A percentile compares a stretch with the other conserved stretches of the same genome.
These are phyloP conservation scores for Biscutella laevigata DNA, from an alignment of 441 rosid genomes.

Conservation along the genomic window DNA sequence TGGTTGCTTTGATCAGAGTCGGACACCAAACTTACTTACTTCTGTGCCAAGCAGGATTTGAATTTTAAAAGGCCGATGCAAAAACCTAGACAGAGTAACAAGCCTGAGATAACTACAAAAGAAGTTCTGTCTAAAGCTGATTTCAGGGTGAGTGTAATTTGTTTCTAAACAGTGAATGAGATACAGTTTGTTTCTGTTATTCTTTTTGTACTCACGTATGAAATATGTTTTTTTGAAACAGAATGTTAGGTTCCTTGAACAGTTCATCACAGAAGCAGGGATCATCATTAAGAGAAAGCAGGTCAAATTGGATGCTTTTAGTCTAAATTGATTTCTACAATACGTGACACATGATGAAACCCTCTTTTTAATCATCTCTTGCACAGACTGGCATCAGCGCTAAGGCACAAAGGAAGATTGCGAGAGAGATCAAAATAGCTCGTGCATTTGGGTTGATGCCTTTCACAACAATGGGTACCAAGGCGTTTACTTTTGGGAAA, in stretches of 20 bases:
- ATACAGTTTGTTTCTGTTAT: no score
- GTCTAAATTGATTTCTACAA: background rate
- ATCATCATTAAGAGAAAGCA: conserved; percentile 62
- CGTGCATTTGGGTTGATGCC: conserved; percentile 83
- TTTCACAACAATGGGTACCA: conserved; percentile 85
- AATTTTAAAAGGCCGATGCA: conserved; percentile 35
- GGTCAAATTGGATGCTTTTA: conserved; percentile 33
- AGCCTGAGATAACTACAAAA: conserved; percentile 46
- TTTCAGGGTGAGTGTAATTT: conserved; percentile 61
- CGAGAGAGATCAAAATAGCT: conserved; percentile 88
- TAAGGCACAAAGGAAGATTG: conserved; percentile 83
- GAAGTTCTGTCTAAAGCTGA: conserved; percentile 70
- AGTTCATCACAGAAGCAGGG: conserved; percentile 76
- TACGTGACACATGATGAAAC: background rate
- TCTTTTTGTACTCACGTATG: conserved; percentile 6
- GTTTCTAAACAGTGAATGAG: no score
- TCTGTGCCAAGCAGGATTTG: conserved; percentile 37
- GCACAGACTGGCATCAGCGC: conserved; percentile 74
- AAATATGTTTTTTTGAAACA: conserved; percentile 27
- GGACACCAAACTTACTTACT: background rate
- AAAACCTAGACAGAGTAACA: conserved; percentile 21
- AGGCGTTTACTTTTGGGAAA: conserved; percentile 50
- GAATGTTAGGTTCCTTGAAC: conserved; percentile 76
- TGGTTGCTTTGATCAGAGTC: conserved; percentile 3
- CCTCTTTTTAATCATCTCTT: background rate